Conservation (phyloP, 2,329 filamentous ascomycete species). For the Aspergillus fijiensis region DNA sequence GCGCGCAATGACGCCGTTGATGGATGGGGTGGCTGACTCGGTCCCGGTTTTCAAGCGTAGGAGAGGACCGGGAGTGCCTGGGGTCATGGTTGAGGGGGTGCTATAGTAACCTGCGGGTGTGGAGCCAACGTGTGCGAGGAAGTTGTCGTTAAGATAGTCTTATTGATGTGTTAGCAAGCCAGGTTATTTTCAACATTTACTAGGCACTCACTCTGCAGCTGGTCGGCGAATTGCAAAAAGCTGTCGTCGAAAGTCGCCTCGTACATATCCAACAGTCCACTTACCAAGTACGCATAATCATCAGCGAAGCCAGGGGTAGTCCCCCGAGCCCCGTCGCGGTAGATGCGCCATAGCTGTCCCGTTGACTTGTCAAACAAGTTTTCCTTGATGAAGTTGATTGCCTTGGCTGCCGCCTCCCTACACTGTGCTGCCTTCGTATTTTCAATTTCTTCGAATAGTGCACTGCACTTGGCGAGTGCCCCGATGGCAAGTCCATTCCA, state of each 20-base stretch:
- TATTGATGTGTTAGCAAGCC: slow-evolving; percentile 9
- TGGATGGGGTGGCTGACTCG: slow-evolving; percentile 85
- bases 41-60: slow-evolving; percentile 93
- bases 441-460: slow-evolving; percentile 63
- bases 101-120: slow-evolving; percentile 44
- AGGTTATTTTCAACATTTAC: background rate
- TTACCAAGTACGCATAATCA: slow-evolving; percentile 87
- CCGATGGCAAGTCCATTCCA: slow-evolving; percentile 90
- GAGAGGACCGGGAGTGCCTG: slow-evolving; percentile 61
- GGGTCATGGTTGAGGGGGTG: slow-evolving; percentile 50
- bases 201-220: slow-evolving; percentile 65
- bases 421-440: slow-evolving; percentile 60
- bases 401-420: slow-evolving; percentile 63
- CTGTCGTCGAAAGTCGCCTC: slow-evolving; percentile 74
- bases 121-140: slow-evolving; percentile 64
- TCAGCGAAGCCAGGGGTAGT: slow-evolving; percentile 78
- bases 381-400: slow-evolving; percentile 69
- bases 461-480: slow-evolving; percentile 73
- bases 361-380: slow-evolving; percentile 68
- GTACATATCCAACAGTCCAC: slow-evolving; percentile 80
- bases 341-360: slow-evolving; percentile 70
- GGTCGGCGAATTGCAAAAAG: slow-evolving; percentile 77
- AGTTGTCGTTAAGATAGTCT: slow-evolving; percentile 72
- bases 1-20: slow-evolving; percentile 80
- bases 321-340: slow-evolving; percentile 63